These are phyloP conservation scores for Pythium utonaiense DNA, from an alignment of 352 stramenopile species.

Conservation along the genomic window DNA sequence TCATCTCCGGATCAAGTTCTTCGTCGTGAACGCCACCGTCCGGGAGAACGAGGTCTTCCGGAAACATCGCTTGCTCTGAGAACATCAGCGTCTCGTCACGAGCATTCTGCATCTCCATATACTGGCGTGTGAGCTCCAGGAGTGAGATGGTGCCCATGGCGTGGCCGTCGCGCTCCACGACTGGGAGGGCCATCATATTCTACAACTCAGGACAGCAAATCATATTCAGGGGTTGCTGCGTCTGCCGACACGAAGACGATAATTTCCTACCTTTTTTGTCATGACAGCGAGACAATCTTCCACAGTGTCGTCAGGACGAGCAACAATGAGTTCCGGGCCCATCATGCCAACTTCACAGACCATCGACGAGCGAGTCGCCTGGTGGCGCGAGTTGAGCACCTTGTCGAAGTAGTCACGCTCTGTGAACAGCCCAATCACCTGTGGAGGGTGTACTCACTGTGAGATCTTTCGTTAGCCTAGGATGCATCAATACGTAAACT, in stretches of 20 bases:
- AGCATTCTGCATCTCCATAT: conserved; percentile 23
- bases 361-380: conserved; percentile 24
- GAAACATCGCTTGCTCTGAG: conserved; percentile 33
- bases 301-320: conserved; percentile 37
- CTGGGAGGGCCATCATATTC: conserved; percentile 32
- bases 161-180: conserved; percentile 38
- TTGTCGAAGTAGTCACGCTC: conserved; percentile 48
- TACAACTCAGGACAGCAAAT: conserved; percentile 6
- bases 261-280: conserved; percentile 26
- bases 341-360: conserved; percentile 38
- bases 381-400: conserved; percentile 32
- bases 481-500: neutral
- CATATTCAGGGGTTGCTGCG: too few relatives aligned
- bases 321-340: conserved; percentile 32
- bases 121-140: conserved; percentile 34
- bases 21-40: conserved; percentile 33
- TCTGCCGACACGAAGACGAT: too few relatives aligned
- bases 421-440: conserved; percentile 42
- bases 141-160: conserved; percentile 33
- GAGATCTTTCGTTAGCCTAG: neutral
- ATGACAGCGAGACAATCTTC: conserved; percentile 39
- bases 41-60: conserved; percentile 26
- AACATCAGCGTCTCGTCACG: conserved; percentile 10
- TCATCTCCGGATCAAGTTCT: conserved; percentile 17
- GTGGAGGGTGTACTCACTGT: neutral